phyloP scores from a whole-genome alignment of 2,329 filamentous ascomycete genomes.

The Aspergillus pseudoterreus region DNA sequence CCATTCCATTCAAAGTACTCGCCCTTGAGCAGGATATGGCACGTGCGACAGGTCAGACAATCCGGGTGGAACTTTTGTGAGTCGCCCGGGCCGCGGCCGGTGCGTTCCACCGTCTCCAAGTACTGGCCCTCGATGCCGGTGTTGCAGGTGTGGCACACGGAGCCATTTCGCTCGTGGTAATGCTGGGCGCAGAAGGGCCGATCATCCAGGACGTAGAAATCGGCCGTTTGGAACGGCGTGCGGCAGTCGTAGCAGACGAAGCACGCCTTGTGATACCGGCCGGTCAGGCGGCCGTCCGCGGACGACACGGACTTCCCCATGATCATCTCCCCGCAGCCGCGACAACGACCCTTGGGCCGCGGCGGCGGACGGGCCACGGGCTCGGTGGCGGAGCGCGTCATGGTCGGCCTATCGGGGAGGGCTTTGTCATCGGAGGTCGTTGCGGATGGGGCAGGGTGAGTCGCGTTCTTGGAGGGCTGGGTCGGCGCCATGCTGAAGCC shows the following conservation, averaged over 20 bases:
- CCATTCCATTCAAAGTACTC: constrained; percentile 91
- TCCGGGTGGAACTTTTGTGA: constrained; percentile 76
- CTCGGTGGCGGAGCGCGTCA: constrained; percentile 19
- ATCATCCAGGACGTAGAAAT: constrained; percentile 89
- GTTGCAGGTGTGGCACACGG: constrained; percentile 75
- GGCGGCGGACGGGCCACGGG: constrained; percentile 39
- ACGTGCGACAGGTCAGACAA: constrained; percentile 79
- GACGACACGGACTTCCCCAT: constrained; percentile 90
- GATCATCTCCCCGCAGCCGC: constrained; percentile 74
- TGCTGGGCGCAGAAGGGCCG: constrained; percentile 86
- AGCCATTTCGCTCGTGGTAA: constrained; percentile 88
- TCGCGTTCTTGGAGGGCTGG: constrained; percentile 5
- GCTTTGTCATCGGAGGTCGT: constrained; percentile 8
- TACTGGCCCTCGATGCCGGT: constrained; percentile 91
- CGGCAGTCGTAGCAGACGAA: constrained; percentile 86
- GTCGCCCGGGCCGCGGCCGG: constrained; percentile 27
- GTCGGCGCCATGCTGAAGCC: constrained; percentile 34
- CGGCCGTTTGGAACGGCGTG: constrained; percentile 75
- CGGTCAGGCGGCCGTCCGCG: constrained; percentile 84
- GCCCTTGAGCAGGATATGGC: constrained; percentile 67
- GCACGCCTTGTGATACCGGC: constrained; percentile 90
- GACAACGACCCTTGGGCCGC: constrained; percentile 69
- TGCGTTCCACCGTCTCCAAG: constrained; percentile 67
- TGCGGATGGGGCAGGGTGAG: not conserved
- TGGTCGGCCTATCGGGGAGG: constrained; percentile 8